Percentiles rank a stretch among this genome's conserved stretches.
Evolutionary conservation across 805 yeast genomes (phyloP).

Genomic region (Teunomyces panamensis): DNA sequence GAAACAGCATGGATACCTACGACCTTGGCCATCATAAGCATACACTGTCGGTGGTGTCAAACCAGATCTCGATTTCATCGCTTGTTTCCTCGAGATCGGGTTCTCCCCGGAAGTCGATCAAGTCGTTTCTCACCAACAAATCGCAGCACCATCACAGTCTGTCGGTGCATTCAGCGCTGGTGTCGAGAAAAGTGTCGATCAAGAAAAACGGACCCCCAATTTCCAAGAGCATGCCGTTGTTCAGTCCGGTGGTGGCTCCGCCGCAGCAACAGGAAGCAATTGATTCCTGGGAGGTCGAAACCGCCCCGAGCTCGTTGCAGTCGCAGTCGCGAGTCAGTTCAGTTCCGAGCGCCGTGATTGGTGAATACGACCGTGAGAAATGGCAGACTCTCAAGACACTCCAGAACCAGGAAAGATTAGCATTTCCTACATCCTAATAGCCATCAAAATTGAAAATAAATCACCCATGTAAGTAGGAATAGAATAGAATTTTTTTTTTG

Average conservation of each 20-base stretch:
- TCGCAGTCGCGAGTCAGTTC: constrained; percentile 41
- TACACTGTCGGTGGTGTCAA: constrained; percentile 24
- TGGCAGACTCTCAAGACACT: constrained; percentile 53
- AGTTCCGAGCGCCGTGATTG: constrained; percentile 56
- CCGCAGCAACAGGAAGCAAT: constrained; percentile 8
- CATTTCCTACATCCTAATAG: neutral
- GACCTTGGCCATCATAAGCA: constrained; percentile 21
- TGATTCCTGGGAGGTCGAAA: constrained; percentile 28
- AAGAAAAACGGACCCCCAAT: neutral
- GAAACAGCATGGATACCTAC: constrained; percentile 6
- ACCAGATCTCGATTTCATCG: constrained; percentile 25
- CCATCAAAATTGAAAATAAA: neutral
- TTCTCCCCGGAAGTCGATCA: constrained; percentile 31
- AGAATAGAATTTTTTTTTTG: neutral
- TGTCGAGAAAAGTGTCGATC: neutral
- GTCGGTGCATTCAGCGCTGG: constrained; percentile 9
- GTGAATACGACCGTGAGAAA: constrained; percentile 64
- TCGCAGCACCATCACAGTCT: constrained; percentile 12
- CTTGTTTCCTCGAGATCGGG: constrained; percentile 26
- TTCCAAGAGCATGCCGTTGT: neutral
- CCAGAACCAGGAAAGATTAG: constrained; percentile 10
- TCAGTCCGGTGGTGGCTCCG: neutral
- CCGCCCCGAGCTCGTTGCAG: constrained; percentile 30
- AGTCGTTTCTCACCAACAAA: constrained; percentile 11
- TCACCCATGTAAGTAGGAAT: neutral